Evolutionary conservation across 176 grass and related monocot species (phyloP), one percentile per base, ranked within the genome.

Genomic region (Elaeis guineensis): DNA sequence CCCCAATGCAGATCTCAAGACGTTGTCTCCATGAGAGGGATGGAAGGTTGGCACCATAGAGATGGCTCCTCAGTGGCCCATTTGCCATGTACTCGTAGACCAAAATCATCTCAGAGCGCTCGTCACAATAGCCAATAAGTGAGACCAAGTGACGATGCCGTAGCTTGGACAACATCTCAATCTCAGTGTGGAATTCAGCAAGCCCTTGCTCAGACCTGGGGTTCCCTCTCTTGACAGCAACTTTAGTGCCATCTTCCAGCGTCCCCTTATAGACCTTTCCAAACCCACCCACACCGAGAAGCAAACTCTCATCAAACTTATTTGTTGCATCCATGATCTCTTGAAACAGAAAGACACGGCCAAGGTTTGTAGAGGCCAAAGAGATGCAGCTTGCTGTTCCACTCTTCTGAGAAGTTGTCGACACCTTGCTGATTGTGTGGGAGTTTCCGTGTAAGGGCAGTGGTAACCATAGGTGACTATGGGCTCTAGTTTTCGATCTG

Each of bases 1-100:
- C 78, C 19, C 92, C 92, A n/a, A 97, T 88, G 79, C 92, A 97
- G 71, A 97, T 85, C 52, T 97, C 83, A 21, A 97, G 68, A 51
- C 92, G 79, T 53, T 80, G 86, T 60, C 72, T 88, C 92, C 92
- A 97, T 50, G 68, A 85, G 49, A 91, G 83, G 25, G 92, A 59
- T 44, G 84, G 76, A 50, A 88, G 56, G 50, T 88, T 82, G 58
- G 72, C 19, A 18, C 87, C 92, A 72, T 97, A 88, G 29, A 97
- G 52, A 63, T 97, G 92, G 53, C 78, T 85, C 75, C 86, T 91
- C 48, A 97, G 67, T 11, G 92, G 85, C 25, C 92, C 92, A 75
- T 97, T 88, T 68, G 83, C 87, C 92, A 97, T 97, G 81, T 88
- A 97, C 32, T 97, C 92, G 0, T 97, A 97, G 50, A 91, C 92